phyloP scores from a whole-genome alignment of 345 rosid species.

The Eucalyptus lansdowneana region DNA sequence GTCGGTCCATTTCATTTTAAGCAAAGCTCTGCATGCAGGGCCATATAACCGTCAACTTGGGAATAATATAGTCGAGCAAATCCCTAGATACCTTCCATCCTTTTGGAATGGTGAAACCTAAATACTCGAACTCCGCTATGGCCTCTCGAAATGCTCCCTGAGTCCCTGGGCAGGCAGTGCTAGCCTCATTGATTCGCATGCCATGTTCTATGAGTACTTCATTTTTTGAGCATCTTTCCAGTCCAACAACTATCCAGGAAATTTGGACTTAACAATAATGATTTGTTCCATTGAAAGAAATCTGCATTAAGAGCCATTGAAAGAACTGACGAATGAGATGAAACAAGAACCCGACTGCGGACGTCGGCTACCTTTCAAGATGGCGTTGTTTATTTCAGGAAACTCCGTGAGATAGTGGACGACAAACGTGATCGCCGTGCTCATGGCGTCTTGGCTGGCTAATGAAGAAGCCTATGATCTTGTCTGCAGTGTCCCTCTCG shows the following conservation, averaged over 20 bases:
- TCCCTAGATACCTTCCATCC: conserved; percentile 10
- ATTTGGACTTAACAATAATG: conserved; percentile 1
- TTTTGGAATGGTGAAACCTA: conserved; percentile 9
- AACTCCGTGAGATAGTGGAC: conserved; percentile 3
- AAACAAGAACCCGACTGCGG: neutral
- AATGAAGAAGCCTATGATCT: conserved; percentile 7
- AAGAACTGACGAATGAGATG: neutral
- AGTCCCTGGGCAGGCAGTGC: conserved; percentile 1
- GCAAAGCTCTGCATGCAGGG: neutral
- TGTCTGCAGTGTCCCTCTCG: conserved; percentile 4
- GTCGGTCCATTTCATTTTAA: neutral
- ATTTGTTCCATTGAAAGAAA: neutral
- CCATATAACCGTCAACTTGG: neutral
- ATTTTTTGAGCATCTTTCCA: conserved; percentile 16
- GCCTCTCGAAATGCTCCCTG: conserved; percentile 10
- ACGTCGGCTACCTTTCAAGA: neutral
- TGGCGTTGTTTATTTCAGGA: neutral
- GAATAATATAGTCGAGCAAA: neutral
- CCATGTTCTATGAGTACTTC: conserved; percentile 11
- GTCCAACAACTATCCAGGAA: neutral
- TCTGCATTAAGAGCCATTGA: too few relatives aligned
- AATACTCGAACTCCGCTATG: conserved; percentile 3
- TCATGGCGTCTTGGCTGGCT: conserved; percentile 12
- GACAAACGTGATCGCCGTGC: conserved; percentile 9
- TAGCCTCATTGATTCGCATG: conserved; percentile 6